Evolutionary conservation across 495 filamentous ascomycete species (phyloP), one percentile per base, ranked within the genome.

Genomic region (Xylaria castorea): DNA sequence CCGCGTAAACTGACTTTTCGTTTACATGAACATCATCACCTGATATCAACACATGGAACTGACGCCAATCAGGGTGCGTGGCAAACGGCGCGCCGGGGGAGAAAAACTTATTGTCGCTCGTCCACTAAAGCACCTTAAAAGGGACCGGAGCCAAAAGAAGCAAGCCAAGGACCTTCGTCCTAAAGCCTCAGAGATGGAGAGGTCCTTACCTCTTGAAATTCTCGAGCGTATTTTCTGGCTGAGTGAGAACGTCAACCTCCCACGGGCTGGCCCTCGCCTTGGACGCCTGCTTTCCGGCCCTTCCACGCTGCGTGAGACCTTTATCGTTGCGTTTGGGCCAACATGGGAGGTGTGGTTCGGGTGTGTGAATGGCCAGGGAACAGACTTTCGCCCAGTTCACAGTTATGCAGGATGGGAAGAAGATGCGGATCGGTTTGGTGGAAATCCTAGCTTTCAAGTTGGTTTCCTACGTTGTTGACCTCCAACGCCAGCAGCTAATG

Each of bases 141-240:
- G 38, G 38, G 60, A 40, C n/a, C 60, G 11, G 69, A 61, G 46
- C 18, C 30, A 5, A 73, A 71, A 69, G 64, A 77, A 73, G 50
- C 61, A 57, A 36, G 16, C 32, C 34, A 61, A 30, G 68, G 18
- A 2, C 32, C 51, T 67, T 30, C 27, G 16, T 38, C 68, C 58
- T 60, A 74, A 70, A 12, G 76, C 76, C 0, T 80, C 82, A 0
- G 61, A 61, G 22, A 74, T 85, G 6, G 82, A 84, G 76, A 73
- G 63, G 58, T 62, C 55, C 38, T 71, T 85, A 14, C 84, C 84
- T 1, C 60, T 78, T 38, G 84, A 85, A 70, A 75, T 85, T 22
- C 77, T 85, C n/a, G 82, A 84, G 74, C 75, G 50, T 3, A 84
- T 85, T 68, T 78, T 83, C 25, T 72, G 76, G 74, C 57, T 80